Evolutionary conservation across 345 rosid species (phyloP).

Genomic region (Eucalyptus cloeziana): DNA sequence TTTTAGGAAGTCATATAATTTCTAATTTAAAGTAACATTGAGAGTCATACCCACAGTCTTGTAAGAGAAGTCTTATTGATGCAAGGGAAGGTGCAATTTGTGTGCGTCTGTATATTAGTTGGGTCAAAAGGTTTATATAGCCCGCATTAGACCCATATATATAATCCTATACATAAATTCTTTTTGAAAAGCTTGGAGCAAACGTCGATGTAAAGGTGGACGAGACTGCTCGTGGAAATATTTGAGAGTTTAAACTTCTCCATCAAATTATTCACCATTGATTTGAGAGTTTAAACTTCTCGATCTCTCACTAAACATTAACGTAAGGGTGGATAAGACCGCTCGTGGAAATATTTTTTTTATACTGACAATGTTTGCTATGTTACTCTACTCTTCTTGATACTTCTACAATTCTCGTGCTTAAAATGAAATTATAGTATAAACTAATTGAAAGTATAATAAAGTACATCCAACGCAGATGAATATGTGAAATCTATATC

Average conservation of each 20-base stretch:
- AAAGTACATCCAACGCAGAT: not conserved
- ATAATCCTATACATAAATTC: not conserved
- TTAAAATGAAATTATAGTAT: not conserved
- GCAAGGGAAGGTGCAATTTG: not conserved
- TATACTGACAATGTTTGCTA: fast-evolving
- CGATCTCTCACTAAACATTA: not conserved
- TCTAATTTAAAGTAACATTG: not conserved
- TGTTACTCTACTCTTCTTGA: not conserved
- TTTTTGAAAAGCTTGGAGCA: not conserved
- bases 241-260: not conserved
- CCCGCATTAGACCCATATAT: not conserved
- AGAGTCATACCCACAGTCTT: not conserved
- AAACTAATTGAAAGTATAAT: not conserved
- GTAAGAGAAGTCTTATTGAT: not conserved
- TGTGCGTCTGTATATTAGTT: not conserved
- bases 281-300: no score
- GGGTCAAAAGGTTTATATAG: not conserved
- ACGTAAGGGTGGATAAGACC: not conserved
- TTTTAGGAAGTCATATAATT: not conserved
- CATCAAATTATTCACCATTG: no score
- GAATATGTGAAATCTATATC: not conserved
- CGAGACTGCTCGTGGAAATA: not conserved
- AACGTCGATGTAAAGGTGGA: not conserved
- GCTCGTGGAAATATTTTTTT: not conserved
- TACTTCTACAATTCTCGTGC: not conserved